A percentile compares a stretch with the other conserved stretches of the same genome.
These are phyloP conservation scores for Amoeboaphelidium protococcarum DNA, from an alignment of 371 early-diverging fungal species.

Conservation along the genomic window DNA sequence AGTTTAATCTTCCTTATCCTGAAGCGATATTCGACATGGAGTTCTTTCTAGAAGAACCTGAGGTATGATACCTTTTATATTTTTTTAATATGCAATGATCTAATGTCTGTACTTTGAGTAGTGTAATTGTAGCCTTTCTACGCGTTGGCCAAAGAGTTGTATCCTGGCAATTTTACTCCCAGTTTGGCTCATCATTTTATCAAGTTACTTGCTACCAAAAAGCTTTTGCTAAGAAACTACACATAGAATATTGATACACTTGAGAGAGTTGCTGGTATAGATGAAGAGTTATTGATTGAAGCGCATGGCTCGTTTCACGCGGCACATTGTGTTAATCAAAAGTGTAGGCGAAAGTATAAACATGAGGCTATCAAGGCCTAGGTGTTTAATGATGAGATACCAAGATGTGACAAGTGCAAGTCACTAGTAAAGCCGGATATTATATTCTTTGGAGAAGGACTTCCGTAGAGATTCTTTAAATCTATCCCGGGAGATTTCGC, in stretches of 20 bases:
- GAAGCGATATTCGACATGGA: constrained; percentile 78
- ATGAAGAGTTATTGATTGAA: constrained; percentile 43
- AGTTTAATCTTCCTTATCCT: constrained; percentile 61
- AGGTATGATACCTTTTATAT: neutral
- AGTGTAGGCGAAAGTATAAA: constrained; percentile 17
- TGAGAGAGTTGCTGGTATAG: constrained; percentile 58
- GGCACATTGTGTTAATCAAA: constrained; percentile 34
- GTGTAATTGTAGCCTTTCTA: constrained; percentile 81
- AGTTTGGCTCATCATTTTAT: constrained; percentile 69
- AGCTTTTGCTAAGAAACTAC: constrained; percentile 45
- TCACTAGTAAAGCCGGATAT: constrained; percentile 74
- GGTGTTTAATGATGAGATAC: constrained; percentile 22
- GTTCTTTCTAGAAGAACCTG: constrained; percentile 32
- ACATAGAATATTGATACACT: constrained; percentile 90
- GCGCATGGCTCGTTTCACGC: constrained; percentile 78
- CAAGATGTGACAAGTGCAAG: constrained; percentile 32
- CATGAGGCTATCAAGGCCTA: constrained; percentile 13
- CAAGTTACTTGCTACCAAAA: constrained; percentile 37
- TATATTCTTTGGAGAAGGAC: constrained; percentile 71
- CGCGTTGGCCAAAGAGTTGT: constrained; percentile 64
- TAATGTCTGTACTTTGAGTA: too few relatives aligned
- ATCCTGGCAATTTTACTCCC: constrained; percentile 47
- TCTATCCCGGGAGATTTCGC: constrained; percentile 25
- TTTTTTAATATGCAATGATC: too few relatives aligned
- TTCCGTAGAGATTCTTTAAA: constrained; percentile 46